These are phyloP conservation scores for Boletales sp. DNA, from an alignment of 768 basidiomycete genomes.

Conservation along the genomic window DNA sequence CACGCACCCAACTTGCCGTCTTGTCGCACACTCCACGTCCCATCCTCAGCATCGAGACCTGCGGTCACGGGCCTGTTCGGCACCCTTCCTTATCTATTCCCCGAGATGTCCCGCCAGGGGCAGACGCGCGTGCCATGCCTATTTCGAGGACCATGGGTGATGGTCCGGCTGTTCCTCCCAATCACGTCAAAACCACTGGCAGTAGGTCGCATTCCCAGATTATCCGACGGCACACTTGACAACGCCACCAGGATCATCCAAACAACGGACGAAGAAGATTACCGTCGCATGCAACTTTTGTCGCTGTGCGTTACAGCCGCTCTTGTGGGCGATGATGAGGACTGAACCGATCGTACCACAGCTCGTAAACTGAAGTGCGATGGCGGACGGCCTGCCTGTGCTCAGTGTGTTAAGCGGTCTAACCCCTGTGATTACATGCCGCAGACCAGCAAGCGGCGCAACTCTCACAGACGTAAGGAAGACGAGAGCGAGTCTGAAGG, in stretches of 20 bases:
- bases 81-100: constrained; percentile 44
- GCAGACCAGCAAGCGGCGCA: constrained; percentile 67
- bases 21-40: constrained; percentile 46
- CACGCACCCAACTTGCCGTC: constrained; percentile 26
- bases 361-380: constrained; percentile 89
- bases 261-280: constrained; percentile 78
- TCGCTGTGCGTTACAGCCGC: constrained; percentile 58
- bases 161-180: constrained; percentile 20
- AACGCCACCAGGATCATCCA: constrained; percentile 46
- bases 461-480: constrained; percentile 58
- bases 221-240: constrained; percentile 11
- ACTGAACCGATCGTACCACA: constrained; percentile 32
- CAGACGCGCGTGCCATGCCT: constrained; percentile 43
- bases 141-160: constrained; percentile 41
- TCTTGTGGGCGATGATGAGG: constrained; percentile 9
- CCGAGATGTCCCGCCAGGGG: constrained; percentile 44
- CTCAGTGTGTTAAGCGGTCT: constrained; percentile 75
- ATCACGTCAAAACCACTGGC: constrained; percentile 31
- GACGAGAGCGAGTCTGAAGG: constrained; percentile 58
- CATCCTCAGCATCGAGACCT: constrained; percentile 60
- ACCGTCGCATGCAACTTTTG: constrained; percentile 90
- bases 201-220: constrained; percentile 33
- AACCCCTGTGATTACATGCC: constrained; percentile 81
- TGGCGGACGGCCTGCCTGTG: constrained; percentile 77
- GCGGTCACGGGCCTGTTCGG: constrained; percentile 41